phyloP scores from a whole-genome alignment of 192 early-diverging fungal species.

The Podila horticola region DNA sequence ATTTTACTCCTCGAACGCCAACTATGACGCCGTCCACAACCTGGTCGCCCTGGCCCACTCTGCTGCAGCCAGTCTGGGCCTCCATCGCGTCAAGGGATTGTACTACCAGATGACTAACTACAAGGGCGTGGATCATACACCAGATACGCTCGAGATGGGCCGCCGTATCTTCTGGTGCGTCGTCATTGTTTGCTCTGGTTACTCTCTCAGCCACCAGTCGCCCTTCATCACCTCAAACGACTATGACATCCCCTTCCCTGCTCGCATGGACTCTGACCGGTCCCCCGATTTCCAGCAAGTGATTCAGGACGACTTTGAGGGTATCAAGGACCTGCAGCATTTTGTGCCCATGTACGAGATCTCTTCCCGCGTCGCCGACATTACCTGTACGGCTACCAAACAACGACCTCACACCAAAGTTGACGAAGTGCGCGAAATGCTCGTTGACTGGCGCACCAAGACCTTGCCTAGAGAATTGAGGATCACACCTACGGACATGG shows the following conservation, averaged over 20 bases:
- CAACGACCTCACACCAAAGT: constrained; percentile 43
- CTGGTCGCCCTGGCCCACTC: constrained; percentile 44
- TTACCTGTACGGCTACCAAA: constrained; percentile 39
- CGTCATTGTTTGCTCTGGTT: constrained; percentile 46
- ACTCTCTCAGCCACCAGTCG: constrained; percentile 48
- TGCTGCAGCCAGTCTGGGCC: constrained; percentile 10
- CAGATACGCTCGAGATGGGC: constrained; percentile 27
- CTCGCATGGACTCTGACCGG: constrained; percentile 13
- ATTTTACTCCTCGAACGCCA: constrained; percentile 37
- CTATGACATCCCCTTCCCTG: constrained; percentile 40
- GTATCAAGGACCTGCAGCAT: constrained; percentile 31
- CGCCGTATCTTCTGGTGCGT: constrained; percentile 46
- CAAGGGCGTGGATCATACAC: constrained; percentile 1
- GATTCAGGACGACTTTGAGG: constrained; percentile 40
- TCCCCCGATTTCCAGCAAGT: constrained; percentile 15
- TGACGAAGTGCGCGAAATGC: constrained; percentile 26
- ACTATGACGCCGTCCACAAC: constrained; percentile 47
- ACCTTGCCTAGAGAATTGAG: constrained; percentile 21
- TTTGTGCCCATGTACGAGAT: constrained; percentile 50
- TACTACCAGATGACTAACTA: constrained; percentile 30
- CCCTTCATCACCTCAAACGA: constrained; percentile 48
- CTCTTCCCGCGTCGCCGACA: constrained; percentile 28
- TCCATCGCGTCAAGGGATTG: constrained; percentile 28
- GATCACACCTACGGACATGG: constrained; percentile 27
- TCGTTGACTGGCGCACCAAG: constrained; percentile 32